A percentile compares a stretch with the other conserved stretches of the same genome.
These are phyloP conservation scores for Colletotrichum lupini DNA, from an alignment of 2,329 filamentous ascomycete genomes.

Conservation along the genomic window DNA sequence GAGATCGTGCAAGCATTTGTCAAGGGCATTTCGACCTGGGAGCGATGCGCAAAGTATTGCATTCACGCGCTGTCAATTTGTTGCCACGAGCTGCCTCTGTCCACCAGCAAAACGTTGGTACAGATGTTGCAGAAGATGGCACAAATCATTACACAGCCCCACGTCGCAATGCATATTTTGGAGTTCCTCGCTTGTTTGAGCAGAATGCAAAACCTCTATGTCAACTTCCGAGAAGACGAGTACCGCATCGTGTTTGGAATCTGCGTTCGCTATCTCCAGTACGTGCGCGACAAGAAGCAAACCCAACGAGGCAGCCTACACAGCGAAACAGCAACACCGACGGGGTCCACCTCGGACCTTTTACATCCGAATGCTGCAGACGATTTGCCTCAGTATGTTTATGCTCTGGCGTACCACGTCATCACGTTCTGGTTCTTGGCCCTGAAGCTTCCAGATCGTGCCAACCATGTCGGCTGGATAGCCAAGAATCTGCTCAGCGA, in stretches of 20 bases:
- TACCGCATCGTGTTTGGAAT: slow-evolving; percentile 96
- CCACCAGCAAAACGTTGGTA: slow-evolving; percentile 86
- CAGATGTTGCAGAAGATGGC: slow-evolving; percentile 93
- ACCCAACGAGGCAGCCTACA: slow-evolving; percentile 57
- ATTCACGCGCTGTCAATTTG: slow-evolving; percentile 96
- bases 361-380: slow-evolving; percentile 57
- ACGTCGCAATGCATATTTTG: slow-evolving; percentile 92
- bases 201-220: slow-evolving; percentile 83
- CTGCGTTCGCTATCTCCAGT: slow-evolving; percentile 92
- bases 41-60: slow-evolving; percentile 89
- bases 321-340: slow-evolving; percentile 50
- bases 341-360: slow-evolving; percentile 22
- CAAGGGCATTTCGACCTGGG: slow-evolving; percentile 84
- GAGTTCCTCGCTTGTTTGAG: slow-evolving; percentile 94
- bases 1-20: slow-evolving; percentile 90
- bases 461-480: slow-evolving; percentile 90
- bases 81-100: slow-evolving; percentile 91
- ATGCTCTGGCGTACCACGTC: slow-evolving; percentile 92
- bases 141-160: slow-evolving; percentile 92
- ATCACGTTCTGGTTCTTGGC: slow-evolving; percentile 98
- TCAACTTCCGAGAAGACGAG: slow-evolving; percentile 91
- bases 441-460: slow-evolving; percentile 84
- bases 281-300: slow-evolving; percentile 76
- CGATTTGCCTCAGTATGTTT: slow-evolving; percentile 92
- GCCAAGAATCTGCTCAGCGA: slow-evolving; percentile 87